Conservation (phyloP, 805 yeast species). For the Candida endomychidarum region DNA sequence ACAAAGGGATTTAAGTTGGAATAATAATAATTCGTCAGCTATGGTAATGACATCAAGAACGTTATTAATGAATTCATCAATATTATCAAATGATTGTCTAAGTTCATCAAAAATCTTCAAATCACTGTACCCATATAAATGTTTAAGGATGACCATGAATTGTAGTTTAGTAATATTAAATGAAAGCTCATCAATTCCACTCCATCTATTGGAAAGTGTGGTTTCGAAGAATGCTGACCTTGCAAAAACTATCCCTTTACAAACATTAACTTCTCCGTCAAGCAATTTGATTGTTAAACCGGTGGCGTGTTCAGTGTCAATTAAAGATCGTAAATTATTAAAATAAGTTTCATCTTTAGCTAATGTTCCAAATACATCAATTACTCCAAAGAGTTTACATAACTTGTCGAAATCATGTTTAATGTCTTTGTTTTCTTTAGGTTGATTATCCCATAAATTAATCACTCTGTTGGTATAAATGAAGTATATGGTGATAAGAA, state of each 20-base stretch:
- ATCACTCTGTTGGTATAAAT: conserved; percentile 49
- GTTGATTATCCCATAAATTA: conserved; percentile 47
- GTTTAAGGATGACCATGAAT: conserved; percentile 51
- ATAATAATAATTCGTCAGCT: conserved; percentile 62
- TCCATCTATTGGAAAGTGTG: conserved; percentile 58
- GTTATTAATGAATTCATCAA: conserved; percentile 49
- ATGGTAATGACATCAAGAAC: conserved; percentile 59
- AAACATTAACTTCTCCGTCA: conserved; percentile 48
- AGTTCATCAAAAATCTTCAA: conserved; percentile 37
- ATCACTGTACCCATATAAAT: conserved; percentile 56
- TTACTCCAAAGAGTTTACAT: conserved; percentile 20
- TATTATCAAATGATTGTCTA: conserved; percentile 18
- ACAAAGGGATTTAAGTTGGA: conserved; percentile 57
- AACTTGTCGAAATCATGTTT: conserved; percentile 28
- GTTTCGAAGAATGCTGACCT: conserved; percentile 67
- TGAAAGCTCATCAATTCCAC: conserved; percentile 25
- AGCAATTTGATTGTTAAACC: conserved; percentile 44
- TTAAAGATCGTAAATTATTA: conserved; percentile 17
- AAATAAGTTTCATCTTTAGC: conserved; percentile 20
- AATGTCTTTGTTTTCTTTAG: conserved; percentile 25
- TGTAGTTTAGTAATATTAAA: conserved; percentile 42
- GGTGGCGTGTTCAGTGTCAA: conserved; percentile 40
- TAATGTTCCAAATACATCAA: conserved; percentile 27
- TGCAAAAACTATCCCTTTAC: conserved; percentile 51
- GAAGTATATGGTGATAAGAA: conserved; percentile 42